Evolutionary conservation across 192 early-diverging fungal species (phyloP).

Genomic region (Backusella macrospora): DNA sequence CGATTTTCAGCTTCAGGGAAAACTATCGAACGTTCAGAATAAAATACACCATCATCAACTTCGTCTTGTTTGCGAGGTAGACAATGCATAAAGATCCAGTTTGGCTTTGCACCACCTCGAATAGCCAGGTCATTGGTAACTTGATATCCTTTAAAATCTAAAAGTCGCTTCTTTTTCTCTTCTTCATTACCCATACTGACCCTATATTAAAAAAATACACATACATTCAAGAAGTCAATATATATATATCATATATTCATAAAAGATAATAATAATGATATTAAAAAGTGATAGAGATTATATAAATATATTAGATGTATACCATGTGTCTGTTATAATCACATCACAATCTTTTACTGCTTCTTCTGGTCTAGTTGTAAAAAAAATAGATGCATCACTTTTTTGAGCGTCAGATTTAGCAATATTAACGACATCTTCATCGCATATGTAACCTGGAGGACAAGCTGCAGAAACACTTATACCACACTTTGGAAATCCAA

Average conservation of each 20-base stretch:
- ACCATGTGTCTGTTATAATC: conserved; percentile 97
- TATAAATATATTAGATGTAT: background rate
- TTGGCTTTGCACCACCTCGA: conserved; percentile 71
- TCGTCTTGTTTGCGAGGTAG: conserved; percentile 95
- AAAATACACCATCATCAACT: conserved; percentile 96
- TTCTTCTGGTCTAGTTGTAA: conserved; percentile 69
- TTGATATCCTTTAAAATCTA: conserved; percentile 86
- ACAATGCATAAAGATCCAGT: conserved; percentile 99
- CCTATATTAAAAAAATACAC: conserved; percentile 31
- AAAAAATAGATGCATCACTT: conserved; percentile 50
- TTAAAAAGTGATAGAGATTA: background rate
- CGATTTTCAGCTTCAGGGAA: conserved; percentile 98
- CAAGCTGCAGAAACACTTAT: conserved; percentile 80
- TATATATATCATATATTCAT: background rate
- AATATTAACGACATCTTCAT: conserved; percentile 66
- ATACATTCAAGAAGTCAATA: background rate
- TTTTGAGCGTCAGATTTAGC: conserved; percentile 64
- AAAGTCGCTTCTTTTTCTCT: conserved; percentile 80
- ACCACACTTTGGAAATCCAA: conserved; percentile 86
- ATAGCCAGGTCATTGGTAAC: conserved; percentile 82
- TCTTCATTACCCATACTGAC: conserved; percentile 96
- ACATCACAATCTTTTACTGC: conserved; percentile 83
- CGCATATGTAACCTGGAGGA: conserved; percentile 78
- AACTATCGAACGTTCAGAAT: conserved; percentile 87
- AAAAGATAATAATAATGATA: background rate